A percentile compares a stretch with the other conserved stretches of the same genome.
Conservation (phyloP, 495 filamentous ascomycete genomes). For the Annulohypoxylon maeteangense region DNA sequence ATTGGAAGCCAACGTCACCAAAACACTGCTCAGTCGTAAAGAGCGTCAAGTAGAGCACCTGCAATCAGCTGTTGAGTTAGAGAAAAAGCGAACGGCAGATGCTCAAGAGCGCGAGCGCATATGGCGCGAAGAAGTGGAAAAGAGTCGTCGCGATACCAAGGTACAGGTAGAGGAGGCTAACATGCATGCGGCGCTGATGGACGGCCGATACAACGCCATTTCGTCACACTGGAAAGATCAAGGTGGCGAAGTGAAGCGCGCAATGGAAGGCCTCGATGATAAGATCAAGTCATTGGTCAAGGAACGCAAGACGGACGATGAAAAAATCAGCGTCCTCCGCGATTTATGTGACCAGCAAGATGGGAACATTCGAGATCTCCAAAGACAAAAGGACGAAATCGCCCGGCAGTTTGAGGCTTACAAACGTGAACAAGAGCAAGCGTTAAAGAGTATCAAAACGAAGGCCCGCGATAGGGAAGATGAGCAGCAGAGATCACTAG, state of each 20-base stretch:
- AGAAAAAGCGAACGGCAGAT: conserved; percentile 69
- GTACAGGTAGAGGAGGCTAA: conserved; percentile 70
- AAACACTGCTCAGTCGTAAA: conserved; percentile 76
- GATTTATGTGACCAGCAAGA: conserved; percentile 76
- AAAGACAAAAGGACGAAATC: conserved; percentile 69
- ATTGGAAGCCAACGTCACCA: conserved; percentile 75
- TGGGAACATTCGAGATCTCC: conserved; percentile 68
- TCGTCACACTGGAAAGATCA: conserved; percentile 71
- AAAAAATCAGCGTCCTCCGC: conserved; percentile 66
- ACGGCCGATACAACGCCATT: conserved; percentile 77
- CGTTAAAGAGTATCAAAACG: conserved; percentile 65
- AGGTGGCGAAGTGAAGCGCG: conserved; percentile 66
- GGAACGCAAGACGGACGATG: conserved; percentile 66
- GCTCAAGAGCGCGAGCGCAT: conserved; percentile 69
- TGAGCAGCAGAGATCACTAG: conserved; percentile 65
- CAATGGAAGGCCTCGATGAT: conserved; percentile 64
- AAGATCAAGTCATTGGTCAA: conserved; percentile 60
- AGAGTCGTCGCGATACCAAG: conserved; percentile 68
- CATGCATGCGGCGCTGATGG: conserved; percentile 63
- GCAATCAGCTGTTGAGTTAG: conserved; percentile 71
- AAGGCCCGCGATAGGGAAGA: conserved; percentile 64
- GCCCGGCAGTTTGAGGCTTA: conserved; percentile 68
- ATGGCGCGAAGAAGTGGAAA: conserved; percentile 71
- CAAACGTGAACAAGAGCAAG: conserved; percentile 69
- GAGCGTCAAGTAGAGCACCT: conserved; percentile 83